These are phyloP conservation scores for Plasmodium gallinaceum DNA, from an alignment of 169 alveolate species.

Conservation along the genomic window DNA sequence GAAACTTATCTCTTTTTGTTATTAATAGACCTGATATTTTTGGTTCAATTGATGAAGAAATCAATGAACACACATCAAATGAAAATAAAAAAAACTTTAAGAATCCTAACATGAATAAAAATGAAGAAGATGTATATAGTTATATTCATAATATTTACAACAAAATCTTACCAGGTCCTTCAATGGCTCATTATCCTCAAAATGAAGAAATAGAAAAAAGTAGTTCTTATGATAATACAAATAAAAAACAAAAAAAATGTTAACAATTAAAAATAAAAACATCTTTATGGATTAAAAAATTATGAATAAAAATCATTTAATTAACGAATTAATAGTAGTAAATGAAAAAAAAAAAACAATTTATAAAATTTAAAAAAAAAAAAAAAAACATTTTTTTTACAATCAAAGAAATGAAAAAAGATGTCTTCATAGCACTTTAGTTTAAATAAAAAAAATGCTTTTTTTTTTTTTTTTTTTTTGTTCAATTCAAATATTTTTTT, in stretches of 20 bases:
- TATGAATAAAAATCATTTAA: neutral
- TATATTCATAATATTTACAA: slow-evolving; percentile 57
- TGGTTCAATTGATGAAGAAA: slow-evolving; percentile 93
- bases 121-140: slow-evolving; percentile 56
- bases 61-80: slow-evolving; percentile 65
- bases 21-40: slow-evolving; percentile 93
- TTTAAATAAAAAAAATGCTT: slow-evolving; percentile 14
- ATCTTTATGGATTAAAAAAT: neutral
- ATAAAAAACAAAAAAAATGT: slow-evolving; percentile 50
- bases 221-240: slow-evolving; percentile 7
- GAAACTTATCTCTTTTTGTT: slow-evolving; percentile 90
- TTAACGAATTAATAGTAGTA: neutral
- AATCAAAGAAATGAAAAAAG: slow-evolving; percentile 9
- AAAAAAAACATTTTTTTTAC: neutral
- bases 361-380: slow-evolving; percentile 13
- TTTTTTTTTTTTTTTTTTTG: neutral
- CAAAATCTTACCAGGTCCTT: slow-evolving; percentile 65
- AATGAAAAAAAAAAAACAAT: slow-evolving; percentile 1
- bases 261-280: neutral
- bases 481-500: neutral
- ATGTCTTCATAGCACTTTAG: neutral
- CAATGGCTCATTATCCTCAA: slow-evolving; percentile 44
- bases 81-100: slow-evolving; percentile 53
- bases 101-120: slow-evolving; percentile 27
- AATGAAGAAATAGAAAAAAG: slow-evolving; percentile 14